Percentiles rank a stretch among this genome's conserved stretches.
phyloP scores from a whole-genome alignment of 1,284 basidiomycete genomes.

The Sporisorium scitamineum region DNA sequence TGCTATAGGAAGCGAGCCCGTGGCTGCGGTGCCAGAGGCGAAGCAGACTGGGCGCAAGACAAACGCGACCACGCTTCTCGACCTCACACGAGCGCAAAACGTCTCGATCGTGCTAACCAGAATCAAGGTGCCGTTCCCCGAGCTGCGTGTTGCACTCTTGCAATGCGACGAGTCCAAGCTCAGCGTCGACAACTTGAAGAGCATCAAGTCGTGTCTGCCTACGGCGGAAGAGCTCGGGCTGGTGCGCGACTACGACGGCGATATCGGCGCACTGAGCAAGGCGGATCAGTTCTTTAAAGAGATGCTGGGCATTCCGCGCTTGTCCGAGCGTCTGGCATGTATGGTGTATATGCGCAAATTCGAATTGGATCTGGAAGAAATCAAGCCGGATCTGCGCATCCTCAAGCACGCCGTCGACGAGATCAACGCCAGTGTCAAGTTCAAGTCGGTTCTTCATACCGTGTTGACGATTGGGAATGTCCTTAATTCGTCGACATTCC shows the following conservation, averaged over 20 bases:
- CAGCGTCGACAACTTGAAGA: constrained; percentile 55
- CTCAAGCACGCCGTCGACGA: constrained; percentile 81
- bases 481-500: constrained; percentile 83
- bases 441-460: constrained; percentile 76
- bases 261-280: constrained; percentile 70
- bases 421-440: constrained; percentile 77
- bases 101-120: constrained; percentile 56
- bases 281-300: constrained; percentile 86
- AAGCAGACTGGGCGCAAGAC: constrained; percentile 35
- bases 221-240: constrained; percentile 60
- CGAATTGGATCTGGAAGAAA: constrained; percentile 84
- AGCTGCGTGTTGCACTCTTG: constrained; percentile 53
- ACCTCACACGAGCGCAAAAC: constrained; percentile 54
- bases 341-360: constrained; percentile 86
- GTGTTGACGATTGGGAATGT: constrained; percentile 83
- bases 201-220: constrained; percentile 55
- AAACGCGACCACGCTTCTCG: constrained; percentile 52
- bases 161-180: constrained; percentile 54
- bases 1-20: constrained; percentile 73
- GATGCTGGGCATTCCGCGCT: constrained; percentile 82
- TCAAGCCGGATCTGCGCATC: constrained; percentile 82
- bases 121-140: constrained; percentile 59
- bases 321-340: constrained; percentile 79
- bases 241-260: constrained; percentile 58
- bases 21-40: constrained; percentile 31